Evolutionary conservation across 768 basidiomycete species (phyloP).

Genomic region (Tephrocybe rancida): DNA sequence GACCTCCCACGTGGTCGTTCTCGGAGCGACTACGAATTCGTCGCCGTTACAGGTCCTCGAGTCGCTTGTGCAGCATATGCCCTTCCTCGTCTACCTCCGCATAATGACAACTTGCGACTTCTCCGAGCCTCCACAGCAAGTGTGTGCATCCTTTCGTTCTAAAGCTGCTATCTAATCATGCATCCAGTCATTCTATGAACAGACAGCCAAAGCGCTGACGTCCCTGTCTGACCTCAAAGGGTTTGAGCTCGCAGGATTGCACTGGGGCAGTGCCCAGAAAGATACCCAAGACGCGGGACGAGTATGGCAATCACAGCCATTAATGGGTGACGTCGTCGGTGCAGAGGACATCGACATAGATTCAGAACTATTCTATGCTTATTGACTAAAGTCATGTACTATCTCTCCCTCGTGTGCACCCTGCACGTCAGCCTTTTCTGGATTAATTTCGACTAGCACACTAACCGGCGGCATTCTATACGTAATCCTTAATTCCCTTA

Average conservation of each 20-base stretch:
- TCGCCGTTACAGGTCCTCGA: slow-evolving; percentile 61
- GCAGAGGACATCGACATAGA: slow-evolving; percentile 34
- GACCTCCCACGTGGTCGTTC: slow-evolving; percentile 51
- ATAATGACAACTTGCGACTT: slow-evolving; percentile 62
- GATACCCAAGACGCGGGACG: slow-evolving; percentile 42
- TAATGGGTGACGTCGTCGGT: slow-evolving; percentile 31
- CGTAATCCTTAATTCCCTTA: slow-evolving; percentile 1
- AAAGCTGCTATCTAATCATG: slow-evolving; percentile 22
- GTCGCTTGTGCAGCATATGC: slow-evolving; percentile 56
- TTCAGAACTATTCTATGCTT: slow-evolving; percentile 33
- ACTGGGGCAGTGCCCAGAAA: slow-evolving; percentile 64
- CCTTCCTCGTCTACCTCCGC: slow-evolving; percentile 65
- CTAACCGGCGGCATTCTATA: slow-evolving; percentile 1
- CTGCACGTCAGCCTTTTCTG: not conserved
- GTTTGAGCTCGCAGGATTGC: slow-evolving; percentile 78
- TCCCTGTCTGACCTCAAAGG: slow-evolving; percentile 61
- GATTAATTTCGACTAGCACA: not conserved
- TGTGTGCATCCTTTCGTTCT: slow-evolving; percentile 34
- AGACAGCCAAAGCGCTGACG: slow-evolving; percentile 59
- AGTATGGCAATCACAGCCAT: slow-evolving; percentile 57
- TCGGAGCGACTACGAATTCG: slow-evolving; percentile 62
- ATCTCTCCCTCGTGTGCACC: not conserved
- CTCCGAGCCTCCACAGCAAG: slow-evolving; percentile 49
- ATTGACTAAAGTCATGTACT: slow-evolving; percentile 19
- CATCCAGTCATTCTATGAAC: slow-evolving; percentile 60